These are phyloP conservation scores for Musa schizocarpa DNA, from an alignment of 176 grass and related monocot species.

Conservation along the genomic window DNA sequence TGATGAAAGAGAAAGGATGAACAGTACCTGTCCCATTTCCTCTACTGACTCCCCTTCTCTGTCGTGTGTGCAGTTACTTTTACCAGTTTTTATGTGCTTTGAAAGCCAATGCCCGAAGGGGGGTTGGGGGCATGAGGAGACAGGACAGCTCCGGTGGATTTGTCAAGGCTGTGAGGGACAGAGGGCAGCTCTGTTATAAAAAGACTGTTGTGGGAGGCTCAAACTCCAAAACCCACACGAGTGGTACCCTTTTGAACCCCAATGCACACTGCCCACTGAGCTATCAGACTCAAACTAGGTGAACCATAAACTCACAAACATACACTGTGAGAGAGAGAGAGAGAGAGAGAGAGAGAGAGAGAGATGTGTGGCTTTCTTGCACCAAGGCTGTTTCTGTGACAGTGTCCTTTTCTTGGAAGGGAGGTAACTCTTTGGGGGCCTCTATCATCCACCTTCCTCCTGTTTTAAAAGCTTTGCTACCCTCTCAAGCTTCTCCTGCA, in stretches of 20 bases:
- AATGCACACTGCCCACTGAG: background rate
- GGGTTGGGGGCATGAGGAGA: too few species aligned
- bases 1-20: background rate
- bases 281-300: background rate
- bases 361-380: background rate
- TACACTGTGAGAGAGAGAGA: background rate
- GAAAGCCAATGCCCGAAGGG: too few species aligned
- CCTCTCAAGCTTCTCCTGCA: too few species aligned
- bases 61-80: too few species aligned
- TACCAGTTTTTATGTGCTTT: too few species aligned
- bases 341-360: background rate
- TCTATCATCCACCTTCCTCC: background rate
- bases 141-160: background rate
- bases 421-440: too few species aligned
- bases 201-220: background rate
- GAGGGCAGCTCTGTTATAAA: background rate
- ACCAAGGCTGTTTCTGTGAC: background rate
- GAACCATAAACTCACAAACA: background rate
- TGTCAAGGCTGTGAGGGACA: background rate
- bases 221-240: constrained; percentile 6
- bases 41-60: background rate
- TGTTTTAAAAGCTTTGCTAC: background rate
- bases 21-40: background rate
- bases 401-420: too few species aligned
- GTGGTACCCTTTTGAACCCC: background rate